Evolutionary conservation across 73 alveolate species (phyloP).

Genomic region (Halteria grandinella): DNA sequence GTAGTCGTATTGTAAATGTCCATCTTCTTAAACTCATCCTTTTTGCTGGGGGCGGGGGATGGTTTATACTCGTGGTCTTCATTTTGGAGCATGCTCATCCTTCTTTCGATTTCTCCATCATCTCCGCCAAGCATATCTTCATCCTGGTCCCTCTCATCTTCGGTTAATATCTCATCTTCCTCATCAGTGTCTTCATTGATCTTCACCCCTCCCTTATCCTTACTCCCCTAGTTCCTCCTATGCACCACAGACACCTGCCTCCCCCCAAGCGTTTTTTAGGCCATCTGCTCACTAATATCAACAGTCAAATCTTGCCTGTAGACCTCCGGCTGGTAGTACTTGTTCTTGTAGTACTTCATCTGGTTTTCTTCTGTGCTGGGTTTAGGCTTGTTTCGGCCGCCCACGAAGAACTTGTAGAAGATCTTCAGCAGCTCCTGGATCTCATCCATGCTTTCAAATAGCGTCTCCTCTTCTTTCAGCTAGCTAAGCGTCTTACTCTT

Average conservation of each 20-base stretch:
- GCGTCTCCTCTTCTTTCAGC: constrained; percentile 22
- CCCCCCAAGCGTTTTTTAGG: too few relatives aligned
- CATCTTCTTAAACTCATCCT: too few relatives aligned
- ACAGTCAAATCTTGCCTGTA: too few relatives aligned
- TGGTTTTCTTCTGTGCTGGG: constrained; percentile 14
- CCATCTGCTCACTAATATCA: too few relatives aligned
- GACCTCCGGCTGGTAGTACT: constrained; percentile 22
- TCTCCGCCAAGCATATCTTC: not conserved
- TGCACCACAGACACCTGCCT: too few relatives aligned
- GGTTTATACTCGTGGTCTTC: too few relatives aligned
- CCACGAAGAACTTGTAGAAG: constrained; percentile 59
- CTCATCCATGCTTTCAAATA: constrained; percentile 37
- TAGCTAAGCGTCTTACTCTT: too few relatives aligned
- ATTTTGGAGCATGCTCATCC: not conserved
- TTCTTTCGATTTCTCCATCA: not conserved
- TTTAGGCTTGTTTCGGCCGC: constrained; percentile 19
- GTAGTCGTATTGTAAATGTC: too few relatives aligned
- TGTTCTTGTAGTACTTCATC: constrained; percentile 35
- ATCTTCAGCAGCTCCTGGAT: constrained; percentile 52
- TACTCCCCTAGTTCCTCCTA: too few relatives aligned
- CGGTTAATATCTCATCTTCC: constrained; percentile 1
- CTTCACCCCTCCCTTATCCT: too few relatives aligned
- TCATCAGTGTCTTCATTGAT: not conserved
- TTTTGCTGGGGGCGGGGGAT: too few relatives aligned
- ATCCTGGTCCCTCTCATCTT: not conserved